Evolutionary conservation across 1,284 basidiomycete genomes (phyloP).

Genomic region (Kalmanozyma brasiliensis): DNA sequence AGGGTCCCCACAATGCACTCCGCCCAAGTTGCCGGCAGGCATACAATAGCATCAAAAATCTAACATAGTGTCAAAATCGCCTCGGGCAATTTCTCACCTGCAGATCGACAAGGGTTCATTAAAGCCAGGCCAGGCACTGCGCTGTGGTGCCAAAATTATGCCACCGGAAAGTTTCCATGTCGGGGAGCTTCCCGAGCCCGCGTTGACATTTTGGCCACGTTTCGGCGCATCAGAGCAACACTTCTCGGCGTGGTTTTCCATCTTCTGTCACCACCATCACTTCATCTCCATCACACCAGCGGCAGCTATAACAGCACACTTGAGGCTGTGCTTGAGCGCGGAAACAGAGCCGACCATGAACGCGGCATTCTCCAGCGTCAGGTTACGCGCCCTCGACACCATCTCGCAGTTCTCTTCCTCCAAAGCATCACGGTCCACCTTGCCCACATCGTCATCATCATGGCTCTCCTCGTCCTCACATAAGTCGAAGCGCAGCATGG

Average conservation of each 20-base stretch:
- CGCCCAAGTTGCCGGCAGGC: conserved; percentile 3
- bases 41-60: too few relatives aligned
- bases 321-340: too few relatives aligned
- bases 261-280: neutral
- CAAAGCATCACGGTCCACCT: neutral
- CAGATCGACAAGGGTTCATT: too few relatives aligned
- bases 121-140: too few relatives aligned
- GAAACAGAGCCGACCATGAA: conserved; percentile 14
- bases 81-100: too few relatives aligned
- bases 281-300: neutral
- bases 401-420: conserved; percentile 14
- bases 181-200: too few relatives aligned
- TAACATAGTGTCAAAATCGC: too few relatives aligned
- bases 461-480: conserved; percentile 4
- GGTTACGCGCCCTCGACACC: conserved; percentile 35
- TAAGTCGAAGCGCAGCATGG: conserved; percentile 14
- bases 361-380: conserved; percentile 23
- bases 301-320: too few relatives aligned
- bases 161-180: too few relatives aligned
- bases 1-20: neutral
- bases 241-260: neutral
- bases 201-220: too few relatives aligned
- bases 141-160: too few relatives aligned
- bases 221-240: neutral
- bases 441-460: conserved; percentile 6